A percentile compares a stretch with the other conserved stretches of the same genome.
phyloP scores from a whole-genome alignment of 805 yeast genomes.

The Sporopachydermia lactativora region DNA sequence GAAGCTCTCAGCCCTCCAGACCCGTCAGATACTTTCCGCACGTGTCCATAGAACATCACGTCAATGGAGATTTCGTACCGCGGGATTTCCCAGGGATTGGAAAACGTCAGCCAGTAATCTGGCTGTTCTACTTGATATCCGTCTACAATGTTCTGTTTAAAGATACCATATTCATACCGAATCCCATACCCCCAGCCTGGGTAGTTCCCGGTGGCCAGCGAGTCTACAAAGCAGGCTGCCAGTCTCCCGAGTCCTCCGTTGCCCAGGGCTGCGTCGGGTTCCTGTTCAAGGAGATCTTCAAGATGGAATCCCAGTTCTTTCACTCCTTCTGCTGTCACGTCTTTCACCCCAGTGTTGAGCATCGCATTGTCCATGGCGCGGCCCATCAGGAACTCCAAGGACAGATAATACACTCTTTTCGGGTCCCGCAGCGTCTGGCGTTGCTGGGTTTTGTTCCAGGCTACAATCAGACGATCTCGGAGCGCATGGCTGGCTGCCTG shows the following conservation, averaged over 20 bases:
- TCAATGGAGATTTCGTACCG: conserved; percentile 80
- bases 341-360: conserved; percentile 63
- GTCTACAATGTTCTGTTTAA: conserved; percentile 75
- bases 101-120: conserved; percentile 81
- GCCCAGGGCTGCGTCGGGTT: conserved; percentile 91
- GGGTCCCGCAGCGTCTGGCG: conserved; percentile 71
- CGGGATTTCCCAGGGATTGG: conserved; percentile 90
- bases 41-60: conserved; percentile 79
- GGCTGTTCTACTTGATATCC: conserved; percentile 94
- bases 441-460: conserved; percentile 93
- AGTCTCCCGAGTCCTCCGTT: conserved; percentile 92
- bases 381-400: conserved; percentile 87
- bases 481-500: conserved; percentile 74
- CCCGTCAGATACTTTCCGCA: conserved; percentile 33
- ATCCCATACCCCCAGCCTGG: conserved; percentile 97
- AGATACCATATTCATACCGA: conserved; percentile 87
- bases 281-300: conserved; percentile 75
- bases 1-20: conserved; percentile 43
- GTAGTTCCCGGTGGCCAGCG: conserved; percentile 71
- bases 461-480: conserved; percentile 65
- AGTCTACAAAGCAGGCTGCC: conserved; percentile 90
- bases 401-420: conserved; percentile 75
- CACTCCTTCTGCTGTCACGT: conserved; percentile 37
- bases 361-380: conserved; percentile 90
- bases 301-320: conserved; percentile 73